Base-by-base conservation (phyloP, 2,329 filamentous ascomycete genomes). In the Trichoderma cornu-damae region DNA sequence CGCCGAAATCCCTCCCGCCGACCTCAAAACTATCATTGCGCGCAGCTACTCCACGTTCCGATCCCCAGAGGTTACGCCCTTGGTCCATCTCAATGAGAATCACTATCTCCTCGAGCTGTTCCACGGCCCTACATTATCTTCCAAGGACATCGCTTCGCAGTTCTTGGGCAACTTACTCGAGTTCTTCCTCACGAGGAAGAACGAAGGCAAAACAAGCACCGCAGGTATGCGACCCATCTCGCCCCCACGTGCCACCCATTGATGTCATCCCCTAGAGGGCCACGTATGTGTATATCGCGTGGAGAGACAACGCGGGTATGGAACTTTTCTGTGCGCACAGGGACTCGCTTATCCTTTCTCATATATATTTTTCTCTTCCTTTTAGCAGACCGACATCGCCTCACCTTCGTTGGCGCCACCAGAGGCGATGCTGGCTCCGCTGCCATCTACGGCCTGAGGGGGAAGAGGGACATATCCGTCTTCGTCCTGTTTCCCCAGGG, bases 121-220 rank as follows among this genome's bases (percentile, higher is more conserved):
- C 79, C 93, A 97, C 71, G 94, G 94, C 1, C 94, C 92, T 4
- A 97, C 88, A 0, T 96, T 91, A 70, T 88, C 93, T 2, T 97
- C 97, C 79, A 96, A 97, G 75, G 93, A 97, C 73, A 68, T 66
- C 51, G 92, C 92, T 14, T 78, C 97, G 61, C 93, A 97, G 66
- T 94, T 96, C 69, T 77, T 99, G 2, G 94, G 94, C n/a, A 97
- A 99, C 68, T 78, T 99, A 2, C 97, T 95, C 64, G 89, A 95
- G 72, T 94, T 93, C 72, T 93, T 94, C 71, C 78, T 94, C 11
- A 81, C 86, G 4, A 78, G 89, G 64, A 84, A 83, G 71, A 94
- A 94, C 64, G 68, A 82, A 69, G 83, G 82, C 63, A 90, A 88
- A 76, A 76, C 78, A 26, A 84, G 85, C 7, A 72, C 71, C 46